phyloP scores from a whole-genome alignment of 441 rosid species.

The Jatropha multifida region DNA sequence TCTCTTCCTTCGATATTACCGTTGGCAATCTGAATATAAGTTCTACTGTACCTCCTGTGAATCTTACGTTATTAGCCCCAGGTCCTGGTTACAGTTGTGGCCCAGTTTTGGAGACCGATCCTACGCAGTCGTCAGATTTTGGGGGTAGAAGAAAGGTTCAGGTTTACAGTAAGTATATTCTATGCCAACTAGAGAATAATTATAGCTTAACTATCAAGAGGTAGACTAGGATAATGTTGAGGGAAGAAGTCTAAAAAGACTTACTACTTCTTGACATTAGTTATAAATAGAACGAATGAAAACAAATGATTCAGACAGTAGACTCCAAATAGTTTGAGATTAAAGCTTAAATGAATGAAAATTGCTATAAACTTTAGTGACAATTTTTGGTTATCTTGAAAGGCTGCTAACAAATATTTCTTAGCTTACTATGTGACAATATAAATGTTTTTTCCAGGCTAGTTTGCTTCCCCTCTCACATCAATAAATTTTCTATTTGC shows the following conservation, averaged over 20 bases:
- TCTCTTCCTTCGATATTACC: conserved; percentile 47
- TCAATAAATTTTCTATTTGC: neutral
- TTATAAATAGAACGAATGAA: too few species aligned
- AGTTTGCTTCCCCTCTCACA: neutral
- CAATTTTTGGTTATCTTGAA: too few species aligned
- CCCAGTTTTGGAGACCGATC: conserved; percentile 35
- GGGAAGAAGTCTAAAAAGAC: too few species aligned
- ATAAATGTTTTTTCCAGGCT: neutral
- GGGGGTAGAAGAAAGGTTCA: conserved; percentile 56
- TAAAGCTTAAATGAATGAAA: too few species aligned
- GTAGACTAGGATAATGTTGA: too few species aligned
- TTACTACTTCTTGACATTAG: too few species aligned
- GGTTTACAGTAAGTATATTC: conserved; percentile 44
- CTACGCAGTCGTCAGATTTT: conserved; percentile 37
- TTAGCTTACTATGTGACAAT: neutral
- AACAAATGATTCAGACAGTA: too few species aligned
- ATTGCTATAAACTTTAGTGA: too few species aligned
- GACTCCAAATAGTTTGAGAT: too few species aligned
- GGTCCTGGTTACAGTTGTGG: conserved; percentile 62
- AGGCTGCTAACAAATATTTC: too few species aligned
- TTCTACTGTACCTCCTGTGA: conserved; percentile 32
- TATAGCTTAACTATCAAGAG: too few species aligned
- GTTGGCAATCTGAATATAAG: conserved; percentile 39
- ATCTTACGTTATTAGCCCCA: conserved; percentile 50
- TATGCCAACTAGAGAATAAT: neutral